A percentile compares a stretch with the other conserved stretches of the same genome.
Conservation (phyloP, 805 yeast genomes). For the Metschnikowia cerradonensis region DNA sequence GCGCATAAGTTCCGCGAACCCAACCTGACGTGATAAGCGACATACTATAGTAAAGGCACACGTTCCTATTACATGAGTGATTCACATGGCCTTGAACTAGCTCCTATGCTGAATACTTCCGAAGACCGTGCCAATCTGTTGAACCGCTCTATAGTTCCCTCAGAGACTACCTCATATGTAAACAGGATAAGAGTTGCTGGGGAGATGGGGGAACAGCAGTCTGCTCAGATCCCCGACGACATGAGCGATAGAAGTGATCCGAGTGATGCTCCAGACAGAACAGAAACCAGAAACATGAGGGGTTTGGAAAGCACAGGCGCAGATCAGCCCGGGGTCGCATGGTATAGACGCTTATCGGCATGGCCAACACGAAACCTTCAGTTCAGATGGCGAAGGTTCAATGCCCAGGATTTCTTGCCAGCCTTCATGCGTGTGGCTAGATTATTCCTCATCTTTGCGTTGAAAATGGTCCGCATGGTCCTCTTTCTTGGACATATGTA, state of each 20-base stretch:
- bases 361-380: constrained; percentile 14
- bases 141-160: no score
- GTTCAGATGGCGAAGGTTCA: constrained; percentile 12
- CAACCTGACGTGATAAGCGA: not conserved
- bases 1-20: constrained; percentile 4
- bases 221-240: not conserved
- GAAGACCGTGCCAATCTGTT: not conserved
- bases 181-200: not conserved
- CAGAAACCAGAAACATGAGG: no score
- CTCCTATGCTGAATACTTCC: no score
- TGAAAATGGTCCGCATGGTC: constrained; percentile 5
- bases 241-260: not conserved
- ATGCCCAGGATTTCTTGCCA: constrained; percentile 6
- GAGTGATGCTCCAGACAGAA: no score
- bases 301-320: no score
- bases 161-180: no score
- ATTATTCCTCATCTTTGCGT: constrained; percentile 10
- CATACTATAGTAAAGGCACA: not conserved
- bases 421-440: not conserved
- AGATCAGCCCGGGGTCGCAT: not conserved
- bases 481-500: constrained; percentile 2
- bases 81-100: not conserved
- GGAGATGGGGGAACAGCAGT: not conserved
- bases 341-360: constrained; percentile 11
- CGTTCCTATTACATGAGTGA: not conserved